These are phyloP conservation scores for Oryza glaberrima DNA, from an alignment of 176 grass and related monocot genomes.

Conservation along the genomic window DNA sequence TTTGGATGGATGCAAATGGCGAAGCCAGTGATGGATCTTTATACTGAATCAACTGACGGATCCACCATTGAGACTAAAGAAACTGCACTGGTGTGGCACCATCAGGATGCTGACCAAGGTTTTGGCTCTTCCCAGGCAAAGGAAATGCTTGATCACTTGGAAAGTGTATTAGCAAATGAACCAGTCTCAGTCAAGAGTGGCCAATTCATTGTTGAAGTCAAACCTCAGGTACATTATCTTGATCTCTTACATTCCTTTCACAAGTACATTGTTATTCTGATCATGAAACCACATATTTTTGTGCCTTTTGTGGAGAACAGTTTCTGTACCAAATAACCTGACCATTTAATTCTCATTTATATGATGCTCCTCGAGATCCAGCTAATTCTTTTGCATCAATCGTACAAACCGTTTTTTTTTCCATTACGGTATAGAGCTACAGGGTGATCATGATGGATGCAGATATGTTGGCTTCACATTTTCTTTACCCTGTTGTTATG, in stretches of 20 bases:
- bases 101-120: slow-evolving; percentile 85
- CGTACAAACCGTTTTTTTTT: not conserved
- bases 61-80: slow-evolving; percentile 78
- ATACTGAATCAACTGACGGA: slow-evolving; percentile 85
- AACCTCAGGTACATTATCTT: slow-evolving; percentile 66
- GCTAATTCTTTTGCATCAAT: not conserved
- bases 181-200: slow-evolving; percentile 80
- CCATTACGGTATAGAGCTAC: not conserved
- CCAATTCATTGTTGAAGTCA: slow-evolving; percentile 92
- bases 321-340: not conserved
- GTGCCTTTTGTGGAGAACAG: not conserved
- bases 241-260: slow-evolving; percentile 22
- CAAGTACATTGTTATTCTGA: not conserved
- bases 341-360: not conserved
- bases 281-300: not conserved
- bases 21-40: slow-evolving; percentile 83
- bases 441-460: not conserved
- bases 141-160: slow-evolving; percentile 82
- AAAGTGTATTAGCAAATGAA: slow-evolving; percentile 77
- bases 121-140: slow-evolving; percentile 88
- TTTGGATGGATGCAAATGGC: slow-evolving; percentile 88
- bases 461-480: not conserved
- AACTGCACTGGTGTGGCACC: slow-evolving; percentile 87
- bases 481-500: not conserved
- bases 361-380: not conserved